phyloP scores from a whole-genome alignment of 2,329 filamentous ascomycete species.

The Clonostachys solani region DNA sequence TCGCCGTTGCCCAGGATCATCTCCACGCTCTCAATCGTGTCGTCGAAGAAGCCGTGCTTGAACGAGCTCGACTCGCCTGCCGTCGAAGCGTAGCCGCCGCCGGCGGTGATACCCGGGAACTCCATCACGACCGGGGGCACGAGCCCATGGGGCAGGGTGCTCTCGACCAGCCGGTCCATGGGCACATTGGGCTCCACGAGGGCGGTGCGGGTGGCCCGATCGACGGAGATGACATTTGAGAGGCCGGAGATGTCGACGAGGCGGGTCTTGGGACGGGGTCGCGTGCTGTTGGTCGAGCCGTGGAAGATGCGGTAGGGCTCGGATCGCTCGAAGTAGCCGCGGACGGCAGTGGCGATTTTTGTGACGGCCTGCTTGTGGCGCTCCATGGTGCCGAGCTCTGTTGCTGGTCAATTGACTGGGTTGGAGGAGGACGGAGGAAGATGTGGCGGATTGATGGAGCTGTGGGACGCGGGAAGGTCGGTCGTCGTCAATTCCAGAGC shows the following conservation, averaged over 20 bases:
- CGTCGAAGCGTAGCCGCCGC: conserved; percentile 67
- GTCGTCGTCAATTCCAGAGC: neutral
- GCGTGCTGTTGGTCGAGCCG: conserved; percentile 74
- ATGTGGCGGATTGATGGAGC: neutral
- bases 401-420: neutral
- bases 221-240: conserved; percentile 58
- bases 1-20: conserved; percentile 66
- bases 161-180: conserved; percentile 67
- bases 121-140: conserved; percentile 73
- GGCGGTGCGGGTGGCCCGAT: conserved; percentile 49
- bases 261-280: conserved; percentile 30
- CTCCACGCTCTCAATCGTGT: conserved; percentile 59
- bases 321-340: conserved; percentile 38
- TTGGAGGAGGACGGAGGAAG: neutral
- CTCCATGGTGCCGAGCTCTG: conserved; percentile 31
- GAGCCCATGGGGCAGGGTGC: conserved; percentile 59
- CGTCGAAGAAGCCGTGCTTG: conserved; percentile 67
- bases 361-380: conserved; percentile 43
- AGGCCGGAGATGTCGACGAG: conserved; percentile 62
- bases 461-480: neutral
- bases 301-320: conserved; percentile 71
- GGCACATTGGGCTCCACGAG: conserved; percentile 73
- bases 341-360: conserved; percentile 41
- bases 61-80: conserved; percentile 69
- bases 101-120: conserved; percentile 71